Conservation (phyloP, 73 alveolate genomes). For the Paramecium pentaurelia region DNA sequence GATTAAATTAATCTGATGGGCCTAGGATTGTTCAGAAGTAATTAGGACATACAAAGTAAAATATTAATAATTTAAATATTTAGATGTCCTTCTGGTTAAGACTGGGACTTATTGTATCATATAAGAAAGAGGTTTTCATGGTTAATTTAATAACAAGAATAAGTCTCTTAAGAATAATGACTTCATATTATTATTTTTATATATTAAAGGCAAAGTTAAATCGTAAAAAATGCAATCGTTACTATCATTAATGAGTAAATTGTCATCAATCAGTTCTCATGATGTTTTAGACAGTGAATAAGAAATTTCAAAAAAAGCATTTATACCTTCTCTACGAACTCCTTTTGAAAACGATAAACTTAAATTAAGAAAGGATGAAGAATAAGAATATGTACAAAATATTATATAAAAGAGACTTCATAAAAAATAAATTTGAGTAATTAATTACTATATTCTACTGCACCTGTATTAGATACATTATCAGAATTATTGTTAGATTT, state of each 20-base stretch:
- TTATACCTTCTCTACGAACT: background rate
- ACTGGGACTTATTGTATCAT: slow-evolving; percentile 25
- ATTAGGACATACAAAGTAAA: slow-evolving; percentile 60
- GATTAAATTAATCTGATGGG: slow-evolving; percentile 81
- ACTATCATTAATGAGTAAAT: background rate
- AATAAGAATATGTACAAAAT: background rate
- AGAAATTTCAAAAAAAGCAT: background rate
- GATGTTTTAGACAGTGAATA: slow-evolving; percentile 18
- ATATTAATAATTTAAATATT: background rate
- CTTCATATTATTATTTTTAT: background rate
- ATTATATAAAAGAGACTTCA: background rate
- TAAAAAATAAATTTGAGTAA: background rate
- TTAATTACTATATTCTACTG: background rate
- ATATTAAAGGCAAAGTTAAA: background rate
- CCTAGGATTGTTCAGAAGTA: slow-evolving; percentile 67
- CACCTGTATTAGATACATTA: background rate
- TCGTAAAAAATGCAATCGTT: background rate
- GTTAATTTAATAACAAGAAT: background rate
- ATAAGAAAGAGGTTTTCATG: background rate
- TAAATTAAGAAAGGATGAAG: background rate
- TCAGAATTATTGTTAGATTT: background rate
- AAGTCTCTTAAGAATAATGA: background rate
- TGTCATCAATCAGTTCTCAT: background rate
- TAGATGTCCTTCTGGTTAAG: slow-evolving; percentile 36
- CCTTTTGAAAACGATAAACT: slow-evolving; percentile 36